phyloP scores from a whole-genome alignment of 2,329 filamentous ascomycete genomes.

The Aureobasidium sp. region DNA sequence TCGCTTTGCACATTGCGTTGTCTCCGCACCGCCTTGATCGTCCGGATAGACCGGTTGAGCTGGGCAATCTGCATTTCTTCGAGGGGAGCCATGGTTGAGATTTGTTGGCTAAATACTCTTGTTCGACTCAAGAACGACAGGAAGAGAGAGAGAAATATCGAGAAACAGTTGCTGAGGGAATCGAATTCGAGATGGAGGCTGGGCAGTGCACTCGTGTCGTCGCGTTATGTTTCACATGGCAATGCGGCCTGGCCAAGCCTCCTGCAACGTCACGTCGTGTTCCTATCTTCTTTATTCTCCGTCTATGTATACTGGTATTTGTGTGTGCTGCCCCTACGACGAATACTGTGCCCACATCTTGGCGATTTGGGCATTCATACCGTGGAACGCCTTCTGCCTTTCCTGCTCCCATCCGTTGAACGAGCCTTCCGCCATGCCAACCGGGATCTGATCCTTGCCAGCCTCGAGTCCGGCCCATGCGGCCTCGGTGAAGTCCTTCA shows the following conservation, averaged over 20 bases:
- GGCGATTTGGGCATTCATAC: slow-evolving; percentile 20
- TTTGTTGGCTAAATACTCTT: background rate
- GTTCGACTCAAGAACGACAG: background rate
- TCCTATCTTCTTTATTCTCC: background rate
- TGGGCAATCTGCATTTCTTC: slow-evolving; percentile 47
- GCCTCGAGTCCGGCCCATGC: slow-evolving; percentile 38
- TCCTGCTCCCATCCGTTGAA: slow-evolving; percentile 38
- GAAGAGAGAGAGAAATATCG: background rate
- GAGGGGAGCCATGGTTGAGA: slow-evolving; percentile 23
- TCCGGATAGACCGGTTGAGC: slow-evolving; percentile 78
- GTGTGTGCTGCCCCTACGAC: background rate
- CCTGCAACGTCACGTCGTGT: slow-evolving; percentile 5
- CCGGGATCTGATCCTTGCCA: slow-evolving; percentile 45
- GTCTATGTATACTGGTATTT: background rate
- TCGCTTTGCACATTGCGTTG: background rate
- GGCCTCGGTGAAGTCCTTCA: slow-evolving; percentile 44
- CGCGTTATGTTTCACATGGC: slow-evolving; percentile 7
- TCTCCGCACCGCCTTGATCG: slow-evolving; percentile 68
- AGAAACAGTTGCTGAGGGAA: background rate
- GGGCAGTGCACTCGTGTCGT: slow-evolving; percentile 3
- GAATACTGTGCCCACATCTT: slow-evolving; percentile 15
- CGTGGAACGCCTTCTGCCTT: slow-evolving; percentile 36
- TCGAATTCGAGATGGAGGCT: background rate
- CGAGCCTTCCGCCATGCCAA: slow-evolving; percentile 38
- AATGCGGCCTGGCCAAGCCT: slow-evolving; percentile 6